Conservation (phyloP, 1,284 basidiomycete species). For the Ustilago vetiveriae region DNA sequence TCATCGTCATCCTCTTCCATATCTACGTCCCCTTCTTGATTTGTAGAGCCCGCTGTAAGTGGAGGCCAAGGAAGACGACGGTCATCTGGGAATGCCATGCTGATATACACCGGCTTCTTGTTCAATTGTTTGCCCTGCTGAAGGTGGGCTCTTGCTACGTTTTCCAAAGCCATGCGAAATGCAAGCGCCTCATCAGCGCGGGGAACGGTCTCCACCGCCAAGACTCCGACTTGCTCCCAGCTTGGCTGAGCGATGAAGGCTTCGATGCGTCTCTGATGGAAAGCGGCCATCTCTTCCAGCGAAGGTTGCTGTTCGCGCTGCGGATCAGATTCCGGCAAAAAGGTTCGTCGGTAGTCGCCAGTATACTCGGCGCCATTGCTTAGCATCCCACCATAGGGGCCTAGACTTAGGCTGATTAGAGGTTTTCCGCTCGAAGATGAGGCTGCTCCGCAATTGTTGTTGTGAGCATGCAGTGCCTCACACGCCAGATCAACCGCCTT, state of each 20-base stretch:
- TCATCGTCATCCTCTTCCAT: constrained; percentile 36
- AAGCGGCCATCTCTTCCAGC: constrained; percentile 42
- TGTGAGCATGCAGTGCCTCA: constrained; percentile 33
- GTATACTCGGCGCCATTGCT: constrained; percentile 60
- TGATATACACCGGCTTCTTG: constrained; percentile 51
- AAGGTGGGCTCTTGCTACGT: constrained; percentile 19
- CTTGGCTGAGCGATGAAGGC: constrained; percentile 30
- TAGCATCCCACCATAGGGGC: constrained; percentile 57
- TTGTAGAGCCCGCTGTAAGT: not conserved
- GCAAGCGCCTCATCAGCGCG: constrained; percentile 57
- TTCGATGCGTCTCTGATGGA: constrained; percentile 50
- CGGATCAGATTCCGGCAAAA: constrained; percentile 29
- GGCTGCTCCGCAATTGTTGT: not conserved
- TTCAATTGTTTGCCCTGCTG: constrained; percentile 23
- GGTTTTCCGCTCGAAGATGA: constrained; percentile 10
- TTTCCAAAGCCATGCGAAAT: constrained; percentile 47
- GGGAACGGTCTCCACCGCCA: constrained; percentile 60
- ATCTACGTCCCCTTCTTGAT: constrained; percentile 26
- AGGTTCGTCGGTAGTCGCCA: constrained; percentile 50
- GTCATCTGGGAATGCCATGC: constrained; percentile 51
- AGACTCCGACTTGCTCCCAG: constrained; percentile 49
- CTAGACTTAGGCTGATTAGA: constrained; percentile 49
- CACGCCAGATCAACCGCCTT: constrained; percentile 50
- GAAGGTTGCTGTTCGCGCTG: constrained; percentile 30
- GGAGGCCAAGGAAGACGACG: constrained; percentile 45